These are phyloP conservation scores for baker's yeast (Saccharomyces cerevisiae) DNA, from an alignment of 805 yeast species.

Conservation along the genomic window DNA sequence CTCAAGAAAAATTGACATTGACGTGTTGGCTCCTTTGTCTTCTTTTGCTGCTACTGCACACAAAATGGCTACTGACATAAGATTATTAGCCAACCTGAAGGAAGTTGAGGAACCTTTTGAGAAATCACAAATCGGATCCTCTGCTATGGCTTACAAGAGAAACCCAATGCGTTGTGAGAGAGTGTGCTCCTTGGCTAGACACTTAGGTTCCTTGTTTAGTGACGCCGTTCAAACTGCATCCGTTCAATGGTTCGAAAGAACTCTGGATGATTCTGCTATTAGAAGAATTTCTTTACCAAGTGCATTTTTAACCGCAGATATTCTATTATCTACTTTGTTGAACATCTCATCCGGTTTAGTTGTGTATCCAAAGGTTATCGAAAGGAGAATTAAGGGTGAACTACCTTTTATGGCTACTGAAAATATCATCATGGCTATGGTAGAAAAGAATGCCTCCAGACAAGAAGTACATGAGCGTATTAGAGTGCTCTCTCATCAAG, in stretches of 20 bases:
- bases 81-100: conserved; percentile 91
- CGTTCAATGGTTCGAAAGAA: conserved; percentile 99
- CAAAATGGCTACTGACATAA: conserved; percentile 94
- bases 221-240: conserved; percentile 96
- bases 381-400: conserved; percentile 88
- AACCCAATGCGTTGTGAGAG: conserved; percentile 99
- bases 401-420: conserved; percentile 99
- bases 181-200: conserved; percentile 97
- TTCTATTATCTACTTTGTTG: conserved; percentile 75
- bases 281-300: conserved; percentile 95
- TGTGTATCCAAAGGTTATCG: conserved; percentile 97
- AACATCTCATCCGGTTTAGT: conserved; percentile 94
- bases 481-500: conserved; percentile 94
- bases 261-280: conserved; percentile 95
- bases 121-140: conserved; percentile 94
- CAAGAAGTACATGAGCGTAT: conserved; percentile 98
- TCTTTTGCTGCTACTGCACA: conserved; percentile 95
- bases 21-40: conserved; percentile 83
- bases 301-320: conserved; percentile 93
- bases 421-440: conserved; percentile 99
- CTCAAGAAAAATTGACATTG: conserved; percentile 95
- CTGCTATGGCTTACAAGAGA: conserved; percentile 99
- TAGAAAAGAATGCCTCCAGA: conserved; percentile 93
- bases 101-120: conserved; percentile 98
- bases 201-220: conserved; percentile 79